These are phyloP conservation scores for Silene coronaria DNA, from an alignment of 179 eudicot genomes.

Conservation along the genomic window DNA sequence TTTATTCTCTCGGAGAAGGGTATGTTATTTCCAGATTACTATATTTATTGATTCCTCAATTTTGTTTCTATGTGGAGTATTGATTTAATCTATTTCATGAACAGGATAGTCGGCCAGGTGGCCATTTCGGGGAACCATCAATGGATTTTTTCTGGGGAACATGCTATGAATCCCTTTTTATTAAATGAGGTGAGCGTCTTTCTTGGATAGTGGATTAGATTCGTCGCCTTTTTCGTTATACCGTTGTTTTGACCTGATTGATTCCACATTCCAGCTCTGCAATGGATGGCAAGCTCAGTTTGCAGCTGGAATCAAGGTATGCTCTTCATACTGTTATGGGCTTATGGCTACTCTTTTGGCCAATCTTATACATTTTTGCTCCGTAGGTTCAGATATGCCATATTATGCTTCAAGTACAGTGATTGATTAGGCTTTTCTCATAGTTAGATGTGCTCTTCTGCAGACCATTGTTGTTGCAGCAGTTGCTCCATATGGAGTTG, in stretches of 20 bases:
- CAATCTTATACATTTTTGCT: neutral
- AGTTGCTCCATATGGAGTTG: conserved; percentile 68
- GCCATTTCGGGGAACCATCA: conserved; percentile 79
- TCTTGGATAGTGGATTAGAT: neutral
- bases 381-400: neutral
- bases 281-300: conserved; percentile 74
- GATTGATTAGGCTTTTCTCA: neutral
- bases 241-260: conserved; percentile 8
- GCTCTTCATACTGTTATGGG: no score
- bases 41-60: neutral
- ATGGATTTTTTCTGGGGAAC: conserved; percentile 57
- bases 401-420: neutral
- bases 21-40: conserved; percentile 26
- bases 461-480: conserved; percentile 81
- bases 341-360: neutral
- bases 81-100: conserved; percentile 10
- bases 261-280: conserved; percentile 39
- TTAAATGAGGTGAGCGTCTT: conserved; percentile 47
- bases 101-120: conserved; percentile 75
- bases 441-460: conserved; percentile 20
- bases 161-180: conserved; percentile 29
- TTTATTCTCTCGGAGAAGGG: conserved; percentile 89
- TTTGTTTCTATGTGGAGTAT: neutral
- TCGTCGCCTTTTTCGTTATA: neutral
- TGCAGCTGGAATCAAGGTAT: conserved; percentile 79